Conservation (phyloP, 2,329 filamentous ascomycete genomes). For the Drechmeria coniospora region DNA sequence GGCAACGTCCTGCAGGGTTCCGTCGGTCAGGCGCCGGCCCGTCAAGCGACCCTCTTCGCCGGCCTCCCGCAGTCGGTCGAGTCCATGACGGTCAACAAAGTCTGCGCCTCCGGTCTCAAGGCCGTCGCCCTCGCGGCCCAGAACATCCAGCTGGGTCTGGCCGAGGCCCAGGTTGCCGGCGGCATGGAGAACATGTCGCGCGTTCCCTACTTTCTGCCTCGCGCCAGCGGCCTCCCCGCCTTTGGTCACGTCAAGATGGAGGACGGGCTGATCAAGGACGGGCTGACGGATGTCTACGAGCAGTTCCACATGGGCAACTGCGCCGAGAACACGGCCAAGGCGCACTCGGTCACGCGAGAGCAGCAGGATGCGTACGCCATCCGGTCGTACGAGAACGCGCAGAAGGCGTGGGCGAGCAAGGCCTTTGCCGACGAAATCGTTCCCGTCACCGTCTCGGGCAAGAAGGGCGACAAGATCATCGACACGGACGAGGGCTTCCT, state of each 20-base stretch:
- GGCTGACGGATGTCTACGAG: slow-evolving; percentile 91
- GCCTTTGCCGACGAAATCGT: slow-evolving; percentile 82
- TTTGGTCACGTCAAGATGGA: slow-evolving; percentile 82
- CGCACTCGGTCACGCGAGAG: slow-evolving; percentile 63
- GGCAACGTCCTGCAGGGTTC: slow-evolving; percentile 80
- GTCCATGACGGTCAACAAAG: slow-evolving; percentile 91
- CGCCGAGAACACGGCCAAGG: slow-evolving; percentile 87
- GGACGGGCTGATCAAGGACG: slow-evolving; percentile 88
- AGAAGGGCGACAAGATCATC: slow-evolving; percentile 69
- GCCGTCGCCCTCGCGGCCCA: slow-evolving; percentile 81
- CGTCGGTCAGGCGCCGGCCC: slow-evolving; percentile 78
- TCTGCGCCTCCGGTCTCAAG: slow-evolving; percentile 91
- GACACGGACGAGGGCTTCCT: slow-evolving; percentile 79
- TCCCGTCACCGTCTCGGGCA: slow-evolving; percentile 69
- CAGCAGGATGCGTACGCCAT: slow-evolving; percentile 88
- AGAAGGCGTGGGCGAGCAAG: slow-evolving; percentile 72
- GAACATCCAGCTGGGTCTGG: slow-evolving; percentile 82
- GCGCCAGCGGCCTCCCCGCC: slow-evolving; percentile 65
- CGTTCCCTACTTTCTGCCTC: slow-evolving; percentile 78
- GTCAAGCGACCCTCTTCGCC: slow-evolving; percentile 80
- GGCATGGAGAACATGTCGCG: slow-evolving; percentile 98
- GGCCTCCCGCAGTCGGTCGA: slow-evolving; percentile 71
- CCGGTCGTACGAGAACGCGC: slow-evolving; percentile 73
- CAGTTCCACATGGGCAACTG: slow-evolving; percentile 97
- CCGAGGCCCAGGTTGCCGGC: slow-evolving; percentile 79